These are phyloP conservation scores for Echites panduratus DNA, from an alignment of 257 asterid genomes.

Conservation along the genomic window DNA sequence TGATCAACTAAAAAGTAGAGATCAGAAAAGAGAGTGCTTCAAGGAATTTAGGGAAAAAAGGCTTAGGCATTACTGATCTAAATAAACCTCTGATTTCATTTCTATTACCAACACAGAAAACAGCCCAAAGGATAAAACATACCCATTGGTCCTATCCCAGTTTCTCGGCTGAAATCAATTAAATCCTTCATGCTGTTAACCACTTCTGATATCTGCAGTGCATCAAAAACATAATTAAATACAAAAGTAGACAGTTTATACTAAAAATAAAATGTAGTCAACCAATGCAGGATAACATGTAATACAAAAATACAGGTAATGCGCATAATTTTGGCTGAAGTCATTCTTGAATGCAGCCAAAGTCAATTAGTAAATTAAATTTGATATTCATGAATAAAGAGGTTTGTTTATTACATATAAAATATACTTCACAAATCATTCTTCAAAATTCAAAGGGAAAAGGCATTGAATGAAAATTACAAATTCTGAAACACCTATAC, in stretches of 20 bases:
- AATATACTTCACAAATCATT: not conserved
- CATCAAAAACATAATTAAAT: not conserved
- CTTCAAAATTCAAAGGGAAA: not conserved
- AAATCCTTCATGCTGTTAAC: slow-evolving; percentile 99
- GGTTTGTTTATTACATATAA: not conserved
- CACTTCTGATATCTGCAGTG: slow-evolving; percentile 94
- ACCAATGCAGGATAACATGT: not conserved
- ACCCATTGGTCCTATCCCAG: slow-evolving; percentile 97
- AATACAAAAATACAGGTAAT: not conserved
- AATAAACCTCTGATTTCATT: not conserved
- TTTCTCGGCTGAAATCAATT: slow-evolving; percentile 86
- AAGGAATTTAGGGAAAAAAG: not conserved
- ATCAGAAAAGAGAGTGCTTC: not conserved
- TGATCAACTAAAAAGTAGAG: not conserved
- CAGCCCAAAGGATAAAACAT: slow-evolving; percentile 27
- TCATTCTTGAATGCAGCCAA: not conserved
- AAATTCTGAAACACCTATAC: too few species aligned
- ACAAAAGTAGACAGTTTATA: not conserved
- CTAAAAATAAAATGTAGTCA: not conserved
- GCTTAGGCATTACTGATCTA: not conserved
- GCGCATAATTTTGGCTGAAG: not conserved
- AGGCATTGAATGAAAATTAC: not conserved
- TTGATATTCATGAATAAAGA: not conserved
- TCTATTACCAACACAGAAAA: not conserved
- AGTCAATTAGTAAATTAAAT: not conserved